Base-by-base conservation (phyloP, 2,329 filamentous ascomycete genomes). In the Colletotrichum magnum region DNA sequence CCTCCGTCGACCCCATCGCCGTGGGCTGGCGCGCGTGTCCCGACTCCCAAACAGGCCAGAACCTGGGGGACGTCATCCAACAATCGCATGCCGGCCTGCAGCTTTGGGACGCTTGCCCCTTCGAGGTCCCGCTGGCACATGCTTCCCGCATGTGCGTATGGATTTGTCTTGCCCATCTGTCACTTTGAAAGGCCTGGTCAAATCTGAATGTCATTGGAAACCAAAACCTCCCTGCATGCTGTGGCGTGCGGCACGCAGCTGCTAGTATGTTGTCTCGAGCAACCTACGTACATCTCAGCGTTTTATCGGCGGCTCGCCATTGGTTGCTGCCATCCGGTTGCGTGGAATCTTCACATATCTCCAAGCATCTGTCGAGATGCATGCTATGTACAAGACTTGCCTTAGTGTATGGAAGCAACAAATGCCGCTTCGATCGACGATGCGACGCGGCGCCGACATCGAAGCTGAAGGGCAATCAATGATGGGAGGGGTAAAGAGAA, bases 1-100 rank as follows among this genome's bases (percentile, higher is more conserved):
- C 54, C 54, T 66, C 43, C 56, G 28, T 60, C 57, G 51, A 48
- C 53, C 36, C 64, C 50, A 48, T 66, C 57, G 41, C 51, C 58
- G 21, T 13, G 39, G 51, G 58, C 58, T 26, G 58, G 59, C 59
- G 64, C 64, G 58, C 51, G 18, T 63, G 52, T 57, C 51, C 64
- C 58, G 64, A 64, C 64, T 56, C 41, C 59, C 64, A 68, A 64
- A 69, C 61, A 65, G 48, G 61, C 61, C 56, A 65, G 61, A 65
- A 59, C 54, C 54, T 54, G 60, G 61, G 45, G 61, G 56, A 60
- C 66, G 62, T 60, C 66, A 69, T 61, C 43, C 66, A 69, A 66
- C 50, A 57, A 66, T 61, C 47, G 56, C 67, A 69, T 66, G 45
- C 48, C 51, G 15, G 39, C 41, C 50, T 39, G 62, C 36, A 45